A percentile compares a stretch with the other conserved stretches of the same genome.
phyloP scores from a whole-genome alignment of 257 asterid genomes.

The Rauvolfia tetraphylla region DNA sequence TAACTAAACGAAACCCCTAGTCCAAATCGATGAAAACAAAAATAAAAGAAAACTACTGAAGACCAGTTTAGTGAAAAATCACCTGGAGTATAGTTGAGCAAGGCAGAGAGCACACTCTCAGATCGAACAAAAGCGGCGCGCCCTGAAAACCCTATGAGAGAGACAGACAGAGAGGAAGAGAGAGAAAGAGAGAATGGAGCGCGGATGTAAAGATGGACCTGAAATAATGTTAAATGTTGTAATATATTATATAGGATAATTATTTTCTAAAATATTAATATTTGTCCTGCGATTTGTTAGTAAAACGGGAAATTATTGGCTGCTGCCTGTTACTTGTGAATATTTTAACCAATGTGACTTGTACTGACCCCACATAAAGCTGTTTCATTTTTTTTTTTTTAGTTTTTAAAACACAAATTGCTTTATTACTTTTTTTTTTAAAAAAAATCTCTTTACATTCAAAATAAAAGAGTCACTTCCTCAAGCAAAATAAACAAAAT shows the following conservation, averaged over 20 bases:
- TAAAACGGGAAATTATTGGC: too few relatives aligned
- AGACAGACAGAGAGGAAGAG: constrained; percentile 21
- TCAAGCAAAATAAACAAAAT: too few relatives aligned
- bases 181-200: constrained; percentile 16
- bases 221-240: constrained; percentile 28
- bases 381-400: too few relatives aligned
- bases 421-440: too few relatives aligned
- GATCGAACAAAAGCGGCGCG: constrained; percentile 39
- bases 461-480: too few relatives aligned
- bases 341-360: too few relatives aligned
- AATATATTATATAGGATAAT: background rate
- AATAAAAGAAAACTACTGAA: background rate
- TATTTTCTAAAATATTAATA: background rate
- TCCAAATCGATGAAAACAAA: background rate
- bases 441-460: too few relatives aligned
- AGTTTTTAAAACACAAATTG: too few relatives aligned
- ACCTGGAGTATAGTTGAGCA: constrained; percentile 18
- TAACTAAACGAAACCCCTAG: background rate
- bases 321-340: too few relatives aligned
- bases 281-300: too few relatives aligned
- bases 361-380: too few relatives aligned
- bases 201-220: constrained; percentile 40
- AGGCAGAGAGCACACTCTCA: constrained; percentile 13
- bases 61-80: background rate
- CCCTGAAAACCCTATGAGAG: constrained; percentile 34